Percentiles rank a stretch among this genome's conserved stretches.
phyloP scores from a whole-genome alignment of 768 basidiomycete species.

The Coprinellus micaceus region DNA sequence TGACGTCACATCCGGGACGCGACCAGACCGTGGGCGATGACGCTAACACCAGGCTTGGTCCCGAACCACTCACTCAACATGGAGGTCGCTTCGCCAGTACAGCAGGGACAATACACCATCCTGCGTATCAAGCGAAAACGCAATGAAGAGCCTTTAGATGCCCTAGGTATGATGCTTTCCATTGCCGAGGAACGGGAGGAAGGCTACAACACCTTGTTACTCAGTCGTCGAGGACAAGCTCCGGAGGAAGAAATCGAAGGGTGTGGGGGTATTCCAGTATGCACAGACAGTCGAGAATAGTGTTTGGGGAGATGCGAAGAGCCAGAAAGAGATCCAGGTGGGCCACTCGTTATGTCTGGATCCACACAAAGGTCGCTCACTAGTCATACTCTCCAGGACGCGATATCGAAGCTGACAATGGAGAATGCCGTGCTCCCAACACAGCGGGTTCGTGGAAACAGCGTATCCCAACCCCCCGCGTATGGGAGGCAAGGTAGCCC shows the following conservation, averaged over 20 bases:
- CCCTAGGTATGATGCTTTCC: conserved; percentile 49
- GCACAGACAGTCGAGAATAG: conserved; percentile 72
- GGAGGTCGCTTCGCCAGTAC: conserved; percentile 25
- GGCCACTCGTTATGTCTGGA: conserved; percentile 10
- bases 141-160: conserved; percentile 79
- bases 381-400: conserved; percentile 39
- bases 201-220: conserved; percentile 3
- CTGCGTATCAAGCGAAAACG: conserved; percentile 81
- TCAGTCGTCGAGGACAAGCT: conserved; percentile 61
- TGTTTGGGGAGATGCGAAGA: conserved; percentile 60
- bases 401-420: conserved; percentile 52
- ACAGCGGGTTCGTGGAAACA: too few species aligned
- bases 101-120: conserved; percentile 56
- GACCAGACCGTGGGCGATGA: neutral
- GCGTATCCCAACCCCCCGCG: conserved; percentile 7
- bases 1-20: neutral
- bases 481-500: conserved; percentile 26
- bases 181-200: neutral
- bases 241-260: conserved; percentile 60
- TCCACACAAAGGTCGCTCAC: neutral
- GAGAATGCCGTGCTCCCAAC: conserved; percentile 25
- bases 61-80: conserved; percentile 14
- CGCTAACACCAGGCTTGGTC: neutral
- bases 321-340: conserved; percentile 63
- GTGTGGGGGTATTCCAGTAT: conserved; percentile 70